Percentiles rank a stretch among this genome's conserved stretches.
Conservation (phyloP, 768 basidiomycete genomes). For the Cystofilobasidium ferigula region DNA sequence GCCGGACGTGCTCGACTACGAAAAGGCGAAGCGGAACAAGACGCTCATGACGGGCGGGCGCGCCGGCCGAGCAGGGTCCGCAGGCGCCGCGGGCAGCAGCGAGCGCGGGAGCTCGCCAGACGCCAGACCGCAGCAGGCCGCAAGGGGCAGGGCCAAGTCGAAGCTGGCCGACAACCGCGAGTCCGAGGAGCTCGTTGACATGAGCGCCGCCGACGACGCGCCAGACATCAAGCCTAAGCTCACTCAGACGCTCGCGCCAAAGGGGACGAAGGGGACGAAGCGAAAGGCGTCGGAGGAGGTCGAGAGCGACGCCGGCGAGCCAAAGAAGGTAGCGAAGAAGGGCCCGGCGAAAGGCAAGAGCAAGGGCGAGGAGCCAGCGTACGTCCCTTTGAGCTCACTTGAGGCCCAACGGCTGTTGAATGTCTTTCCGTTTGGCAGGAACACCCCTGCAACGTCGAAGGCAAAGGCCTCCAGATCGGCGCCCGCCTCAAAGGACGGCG, state of each 20-base stretch:
- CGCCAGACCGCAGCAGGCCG: too few relatives aligned
- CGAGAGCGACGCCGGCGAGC: neutral
- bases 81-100: slow-evolving; percentile 24
- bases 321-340: neutral
- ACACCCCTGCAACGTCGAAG: neutral
- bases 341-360: neutral
- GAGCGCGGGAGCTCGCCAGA: slow-evolving; percentile 1
- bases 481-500: neutral
- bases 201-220: slow-evolving; percentile 7
- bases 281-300: slow-evolving; percentile 4
- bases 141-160: neutral
- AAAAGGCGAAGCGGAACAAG: slow-evolving; percentile 51
- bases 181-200: neutral
- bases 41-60: slow-evolving; percentile 24
- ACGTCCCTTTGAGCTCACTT: slow-evolving; percentile 16
- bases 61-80: slow-evolving; percentile 13
- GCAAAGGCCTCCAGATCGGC: neutral
- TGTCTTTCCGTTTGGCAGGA: too few relatives aligned
- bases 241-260: neutral
- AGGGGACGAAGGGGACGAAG: slow-evolving; percentile 10
- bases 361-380: too few relatives aligned
- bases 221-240: neutral
- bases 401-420: too few relatives aligned
- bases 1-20: slow-evolving; percentile 62
- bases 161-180: neutral